phyloP scores from a whole-genome alignment of 768 basidiomycete genomes.

The Kwoniella dendrophila region DNA sequence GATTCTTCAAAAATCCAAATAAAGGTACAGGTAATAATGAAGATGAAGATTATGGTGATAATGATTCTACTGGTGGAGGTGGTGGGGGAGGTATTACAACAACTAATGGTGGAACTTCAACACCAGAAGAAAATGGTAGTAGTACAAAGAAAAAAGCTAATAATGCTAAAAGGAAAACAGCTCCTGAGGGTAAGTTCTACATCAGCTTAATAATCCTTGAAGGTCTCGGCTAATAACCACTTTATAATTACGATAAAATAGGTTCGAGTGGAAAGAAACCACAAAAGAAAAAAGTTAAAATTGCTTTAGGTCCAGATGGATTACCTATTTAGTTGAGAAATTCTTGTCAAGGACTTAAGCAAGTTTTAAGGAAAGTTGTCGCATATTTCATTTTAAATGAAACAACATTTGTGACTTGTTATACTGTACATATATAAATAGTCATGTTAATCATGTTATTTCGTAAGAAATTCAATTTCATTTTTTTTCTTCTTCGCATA shows the following conservation, averaged over 20 bases:
- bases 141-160: not conserved
- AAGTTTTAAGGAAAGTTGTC: too few relatives aligned
- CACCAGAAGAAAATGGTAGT: constrained; percentile 5
- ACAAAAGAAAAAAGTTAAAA: constrained; percentile 49
- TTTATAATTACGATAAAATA: not conserved
- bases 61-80: constrained; percentile 6
- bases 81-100: too few relatives aligned
- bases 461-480: too few relatives aligned
- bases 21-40: constrained; percentile 43
- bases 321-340: constrained; percentile 34
- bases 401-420: too few relatives aligned
- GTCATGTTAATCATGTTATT: too few relatives aligned
- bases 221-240: not conserved
- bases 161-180: constrained; percentile 36
- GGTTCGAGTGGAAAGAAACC: constrained; percentile 32
- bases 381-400: too few relatives aligned
- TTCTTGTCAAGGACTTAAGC: too few relatives aligned
- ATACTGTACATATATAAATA: too few relatives aligned
- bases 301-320: constrained; percentile 48
- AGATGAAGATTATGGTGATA: constrained; percentile 48
- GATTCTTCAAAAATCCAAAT: constrained; percentile 43
- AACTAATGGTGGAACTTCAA: constrained; percentile 8
- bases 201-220: not conserved
- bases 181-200: constrained; percentile 34
- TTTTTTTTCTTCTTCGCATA: not conserved